Base-by-base conservation (phyloP, 2,329 filamentous ascomycete genomes). In the Eutypella sp. region DNA sequence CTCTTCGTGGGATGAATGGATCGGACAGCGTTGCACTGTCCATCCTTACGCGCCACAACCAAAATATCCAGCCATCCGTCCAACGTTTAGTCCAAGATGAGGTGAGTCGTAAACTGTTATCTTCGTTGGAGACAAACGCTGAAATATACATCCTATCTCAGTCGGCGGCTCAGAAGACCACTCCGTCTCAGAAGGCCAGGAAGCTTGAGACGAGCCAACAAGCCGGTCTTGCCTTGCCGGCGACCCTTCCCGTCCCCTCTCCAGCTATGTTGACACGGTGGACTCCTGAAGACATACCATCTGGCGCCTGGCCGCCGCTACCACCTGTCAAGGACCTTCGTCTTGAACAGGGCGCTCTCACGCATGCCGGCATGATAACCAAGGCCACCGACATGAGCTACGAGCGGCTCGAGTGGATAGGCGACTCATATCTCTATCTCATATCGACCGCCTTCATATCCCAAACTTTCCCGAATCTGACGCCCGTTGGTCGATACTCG, bases 381-480 rank as follows among this genome's bases (percentile, higher is more conserved):
- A 66, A 48, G 16, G 56, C 65, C 41, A 58, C 59, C 24, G 67
- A 71, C 38, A 62, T 71, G 43, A 77, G 73, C 57, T 96, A 96
- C 65, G 91, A 96, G 59, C 79, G 81, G 16, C 79, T 96, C 6
- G 92, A 97, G 66, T 90, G 92, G 69, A 74, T 96, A 7, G 92
- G 92, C 6, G 92, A 97, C 62, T 85, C 88, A 18, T 92, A 92
- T 57, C 72, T 95, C 42, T 87, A 95, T 59, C 68, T 90, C 42
- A 81, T 90, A 40, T 81, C 90, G 5, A 84, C 87, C 0, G 78
- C 81, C 16, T 74, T 95, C 42, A 86, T 97, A 48, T 88, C 82
- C 65, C 72, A 82, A 47, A 87, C 81, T 8, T 93, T 91, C 58
- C 74, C 76, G 1, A 67, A 75, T 11, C 70, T 89, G 9, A n/a